Base-by-base conservation (phyloP, 2,329 filamentous ascomycete species). In the Alternaria hordeiaustralica region DNA sequence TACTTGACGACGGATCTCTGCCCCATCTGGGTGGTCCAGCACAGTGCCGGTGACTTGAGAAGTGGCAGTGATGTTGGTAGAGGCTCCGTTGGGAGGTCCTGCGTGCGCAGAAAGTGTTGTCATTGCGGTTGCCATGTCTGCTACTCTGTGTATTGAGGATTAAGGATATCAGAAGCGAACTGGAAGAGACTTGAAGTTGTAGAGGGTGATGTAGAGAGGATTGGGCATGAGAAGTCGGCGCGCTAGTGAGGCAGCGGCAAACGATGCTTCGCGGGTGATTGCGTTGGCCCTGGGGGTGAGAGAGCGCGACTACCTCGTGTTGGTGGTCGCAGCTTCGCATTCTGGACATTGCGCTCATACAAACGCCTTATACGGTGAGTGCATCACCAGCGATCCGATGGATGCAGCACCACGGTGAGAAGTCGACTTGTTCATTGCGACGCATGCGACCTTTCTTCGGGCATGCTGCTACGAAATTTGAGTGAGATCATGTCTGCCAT, bases 1-100 rank as follows among this genome's bases (percentile, higher is more conserved):
- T 56, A 76, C 76, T 64, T 78, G 76, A 11, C 69, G 68, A 26
- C 75, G 76, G 15, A 79, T 77, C 8, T 56, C 45, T 10, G 60
- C 69, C 12, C 70, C 76, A 54, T 77, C 68, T 20, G 75, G 73
- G 61, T 75, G 73, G 26, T 77, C 75, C 18, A 49, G 15, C 10
- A 44, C 26, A 23, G 43, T 25, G 43, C 4, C 5, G 13, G 41
- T 26, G 15, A 26, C 18, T n/a, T 7, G 20, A 30, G 44, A n/a
- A 11, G 15, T 23, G 18, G 43, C 11, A 43, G 15, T 23, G n/a
- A 13, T 45, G 30, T 11, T 43, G 36, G 20, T 36, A 10, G 43
- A 18, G 30, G 28, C 23, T 36, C 15, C 44, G 20, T 30, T 33
- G 11, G 44, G 23, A 21, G 23, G 6, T n/a, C 15, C 49, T n/a